Evolutionary conservation across 768 basidiomycete genomes (phyloP).

Genomic region (Tylopilus rubrobrunneus): DNA sequence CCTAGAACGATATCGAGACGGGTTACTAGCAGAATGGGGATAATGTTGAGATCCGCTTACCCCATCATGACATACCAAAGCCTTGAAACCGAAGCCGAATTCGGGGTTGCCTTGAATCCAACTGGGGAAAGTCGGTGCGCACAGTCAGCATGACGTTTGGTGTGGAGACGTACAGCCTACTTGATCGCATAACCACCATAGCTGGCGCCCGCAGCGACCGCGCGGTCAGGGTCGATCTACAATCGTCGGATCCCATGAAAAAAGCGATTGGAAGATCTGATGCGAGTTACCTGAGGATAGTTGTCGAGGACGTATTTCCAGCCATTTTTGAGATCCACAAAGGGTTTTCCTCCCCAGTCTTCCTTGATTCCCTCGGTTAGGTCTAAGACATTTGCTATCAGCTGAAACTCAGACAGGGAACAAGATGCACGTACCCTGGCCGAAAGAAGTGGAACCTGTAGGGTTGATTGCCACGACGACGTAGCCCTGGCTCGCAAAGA

Average conservation of each 20-base stretch:
- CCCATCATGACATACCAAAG: constrained; percentile 89
- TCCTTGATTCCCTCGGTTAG: constrained; percentile 76
- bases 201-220: constrained; percentile 77
- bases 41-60: constrained; percentile 36
- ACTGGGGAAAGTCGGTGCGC: constrained; percentile 36
- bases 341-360: constrained; percentile 87
- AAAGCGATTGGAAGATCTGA: background rate
- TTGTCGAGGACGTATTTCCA: constrained; percentile 66
- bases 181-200: constrained; percentile 91
- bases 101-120: constrained; percentile 97
- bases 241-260: background rate
- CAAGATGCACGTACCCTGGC: constrained; percentile 53
- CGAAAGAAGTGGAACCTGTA: constrained; percentile 91
- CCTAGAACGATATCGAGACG: constrained; percentile 32
- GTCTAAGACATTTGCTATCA: constrained; percentile 37
- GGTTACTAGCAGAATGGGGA: background rate
- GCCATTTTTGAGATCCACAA: constrained; percentile 70
- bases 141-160: background rate
- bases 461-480: constrained; percentile 87
- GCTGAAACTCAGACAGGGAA: background rate
- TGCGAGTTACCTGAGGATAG: constrained; percentile 58
- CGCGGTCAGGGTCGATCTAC: constrained; percentile 65
- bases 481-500: constrained; percentile 87
- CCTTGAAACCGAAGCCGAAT: constrained; percentile 85
- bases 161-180: constrained; percentile 36